Evolutionary conservation across 2,329 filamentous ascomycete species (phyloP).

Genomic region (Cercospora sp.): DNA sequence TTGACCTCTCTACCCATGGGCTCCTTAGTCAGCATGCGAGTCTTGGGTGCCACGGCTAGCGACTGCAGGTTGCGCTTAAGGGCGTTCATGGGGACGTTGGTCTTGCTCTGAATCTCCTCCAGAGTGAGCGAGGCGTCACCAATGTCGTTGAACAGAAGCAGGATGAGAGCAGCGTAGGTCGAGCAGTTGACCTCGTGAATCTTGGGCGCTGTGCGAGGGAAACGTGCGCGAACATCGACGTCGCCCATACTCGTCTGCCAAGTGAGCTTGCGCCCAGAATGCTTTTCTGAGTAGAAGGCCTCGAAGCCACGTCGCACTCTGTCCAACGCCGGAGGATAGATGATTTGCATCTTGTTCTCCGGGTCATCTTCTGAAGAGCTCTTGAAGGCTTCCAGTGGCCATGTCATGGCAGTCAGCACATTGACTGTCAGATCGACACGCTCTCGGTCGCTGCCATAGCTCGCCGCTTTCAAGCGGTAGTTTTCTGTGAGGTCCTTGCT

Average conservation of each 20-base stretch:
- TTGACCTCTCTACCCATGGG: constrained; percentile 78
- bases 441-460: constrained; percentile 56
- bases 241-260: constrained; percentile 79
- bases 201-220: constrained; percentile 65
- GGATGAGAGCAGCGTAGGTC: constrained; percentile 87
- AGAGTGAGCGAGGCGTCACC: constrained; percentile 55
- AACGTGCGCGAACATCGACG: constrained; percentile 79
- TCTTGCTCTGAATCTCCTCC: constrained; percentile 80
- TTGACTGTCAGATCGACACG: constrained; percentile 79
- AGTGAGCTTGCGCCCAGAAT: constrained; percentile 83
- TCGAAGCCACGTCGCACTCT: constrained; percentile 81
- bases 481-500: constrained; percentile 78
- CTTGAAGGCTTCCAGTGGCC: constrained; percentile 86
- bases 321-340: constrained; percentile 73
- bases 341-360: constrained; percentile 58
- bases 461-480: constrained; percentile 70
- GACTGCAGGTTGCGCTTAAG: constrained; percentile 77
- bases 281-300: constrained; percentile 81
- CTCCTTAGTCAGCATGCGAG: constrained; percentile 75
- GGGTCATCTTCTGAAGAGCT: constrained; percentile 56
- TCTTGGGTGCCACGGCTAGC: constrained; percentile 80
- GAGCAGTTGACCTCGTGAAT: constrained; percentile 85
- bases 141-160: constrained; percentile 86
- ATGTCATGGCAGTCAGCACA: constrained; percentile 89
- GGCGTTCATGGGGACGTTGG: constrained; percentile 74